Base-by-base conservation (phyloP, 163 green algal genomes). In the Coccomyxa subellipsoidea region DNA sequence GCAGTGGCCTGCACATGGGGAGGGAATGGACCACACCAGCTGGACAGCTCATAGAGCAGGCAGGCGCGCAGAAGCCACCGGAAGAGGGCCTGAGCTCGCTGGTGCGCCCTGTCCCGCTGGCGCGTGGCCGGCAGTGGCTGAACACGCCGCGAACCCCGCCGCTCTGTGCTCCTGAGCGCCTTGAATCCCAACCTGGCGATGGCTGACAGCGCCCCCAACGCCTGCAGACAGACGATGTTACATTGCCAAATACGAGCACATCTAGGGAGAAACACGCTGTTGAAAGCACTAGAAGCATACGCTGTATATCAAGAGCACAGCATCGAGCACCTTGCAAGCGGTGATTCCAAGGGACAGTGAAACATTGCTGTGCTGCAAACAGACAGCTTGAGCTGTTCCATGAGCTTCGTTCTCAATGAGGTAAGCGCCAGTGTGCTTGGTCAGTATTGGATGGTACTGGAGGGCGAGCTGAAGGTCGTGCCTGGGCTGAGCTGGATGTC, bases 41-140 rank as follows among this genome's bases (percentile, higher is more conserved):
- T 59, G 59, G 69, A 86, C 9, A 81, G n/a, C 77, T 85, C 59
- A 76, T 84, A 89, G 12, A 66, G 77, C 7, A 86, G 27, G 76
- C 80, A 85, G 47, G 54, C 80, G 31, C 80, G 81, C 36, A 88
- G 81, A 0, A 91, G 83, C 86, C 85, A 90, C 25, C 80, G 80
- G 75, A 91, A 87, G 40, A 91, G 80, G 15, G 80, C 53, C 66
- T 73, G 66, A 34, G 66, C 66, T 32, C 66, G 66, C n/a, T 32
- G 29, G 66, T 73, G 66, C 27, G 66, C 66, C 15, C 66, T 73
- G 66, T 34, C 29, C 18, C 29, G 66, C 66, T 73, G 29, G 66
- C 66, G 27, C 66, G 10, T 73, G 66, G 29, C 66, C 27, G 66
- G 66, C 66, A 73, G 66, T 23, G 4, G 66, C 66, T 59, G 47